Percentiles rank a stretch among this genome's conserved stretches.
Conservation (phyloP, 140 eudicot species). For the Ambrosia hybrid region DNA sequence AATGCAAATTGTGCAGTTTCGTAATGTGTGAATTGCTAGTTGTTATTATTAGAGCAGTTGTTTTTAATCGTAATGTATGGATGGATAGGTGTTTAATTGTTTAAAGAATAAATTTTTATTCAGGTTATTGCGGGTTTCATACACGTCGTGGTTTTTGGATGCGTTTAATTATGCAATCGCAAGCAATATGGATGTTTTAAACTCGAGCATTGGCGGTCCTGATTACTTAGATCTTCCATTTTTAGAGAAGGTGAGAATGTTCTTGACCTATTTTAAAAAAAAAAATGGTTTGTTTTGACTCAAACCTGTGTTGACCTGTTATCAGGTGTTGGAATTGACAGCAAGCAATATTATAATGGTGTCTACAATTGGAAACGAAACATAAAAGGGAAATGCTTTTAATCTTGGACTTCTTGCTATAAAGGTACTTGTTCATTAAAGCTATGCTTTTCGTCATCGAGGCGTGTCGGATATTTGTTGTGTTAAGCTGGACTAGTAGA, state of each 20-base stretch:
- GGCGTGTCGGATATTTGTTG: too few species aligned
- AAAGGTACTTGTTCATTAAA: too few species aligned
- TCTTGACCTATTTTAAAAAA: background rate
- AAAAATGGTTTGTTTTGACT: background rate
- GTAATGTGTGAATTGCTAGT: background rate
- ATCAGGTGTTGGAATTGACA: constrained; percentile 94
- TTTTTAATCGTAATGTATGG: background rate
- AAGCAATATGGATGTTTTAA: constrained; percentile 94
- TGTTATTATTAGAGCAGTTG: background rate
- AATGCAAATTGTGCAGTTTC: constrained; percentile 42
- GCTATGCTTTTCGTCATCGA: too few species aligned
- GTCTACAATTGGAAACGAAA: constrained; percentile 98
- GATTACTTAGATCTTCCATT: constrained; percentile 98
- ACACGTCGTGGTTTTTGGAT: constrained; percentile 82
- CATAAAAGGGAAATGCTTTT: too few species aligned
- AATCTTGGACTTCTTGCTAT: too few species aligned
- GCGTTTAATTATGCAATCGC: constrained; percentile 96
- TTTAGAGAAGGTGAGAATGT: constrained; percentile 76
- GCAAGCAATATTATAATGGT: constrained; percentile 98
- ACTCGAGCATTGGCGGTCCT: constrained; percentile 98
- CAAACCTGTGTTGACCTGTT: background rate
- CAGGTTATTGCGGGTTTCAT: constrained; percentile 99
- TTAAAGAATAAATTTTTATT: constrained; percentile 65
- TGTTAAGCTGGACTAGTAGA: too few species aligned
- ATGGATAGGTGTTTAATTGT: constrained; percentile 8